Percentiles rank a stretch among this genome's conserved stretches.
Conservation (phyloP, 2,329 filamentous ascomycete species). For the Xylaria sp. region DNA sequence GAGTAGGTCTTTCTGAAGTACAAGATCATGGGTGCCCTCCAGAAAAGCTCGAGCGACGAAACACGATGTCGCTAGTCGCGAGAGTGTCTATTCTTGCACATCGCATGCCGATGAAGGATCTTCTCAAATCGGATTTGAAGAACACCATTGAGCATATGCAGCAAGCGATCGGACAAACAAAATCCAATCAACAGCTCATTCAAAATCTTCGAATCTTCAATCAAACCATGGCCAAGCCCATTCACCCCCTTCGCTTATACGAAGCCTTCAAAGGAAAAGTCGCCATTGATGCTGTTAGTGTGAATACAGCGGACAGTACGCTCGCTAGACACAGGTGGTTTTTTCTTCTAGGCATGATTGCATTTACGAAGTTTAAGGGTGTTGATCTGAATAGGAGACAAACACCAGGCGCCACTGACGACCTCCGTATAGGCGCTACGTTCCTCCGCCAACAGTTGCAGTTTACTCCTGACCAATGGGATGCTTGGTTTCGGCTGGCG, state of each 20-base stretch:
- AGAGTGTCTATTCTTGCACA: conserved; percentile 84
- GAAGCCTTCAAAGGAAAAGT: conserved; percentile 82
- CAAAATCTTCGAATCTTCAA: conserved; percentile 88
- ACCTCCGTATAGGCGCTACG: conserved; percentile 81
- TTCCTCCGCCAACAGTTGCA: conserved; percentile 86
- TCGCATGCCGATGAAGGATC: conserved; percentile 87
- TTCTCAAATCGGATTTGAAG: conserved; percentile 91
- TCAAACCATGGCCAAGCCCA: conserved; percentile 81
- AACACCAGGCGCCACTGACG: conserved; percentile 81
- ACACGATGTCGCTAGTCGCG: conserved; percentile 83
- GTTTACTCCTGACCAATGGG: conserved; percentile 83
- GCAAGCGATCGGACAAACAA: conserved; percentile 81
- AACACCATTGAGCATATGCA: conserved; percentile 93
- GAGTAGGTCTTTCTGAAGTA: conserved; percentile 71
- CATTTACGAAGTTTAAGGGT: conserved; percentile 82
- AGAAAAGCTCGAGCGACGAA: conserved; percentile 81
- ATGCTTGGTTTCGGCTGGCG: conserved; percentile 88
- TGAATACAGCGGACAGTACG: conserved; percentile 74
- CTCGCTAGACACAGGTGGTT: conserved; percentile 90
- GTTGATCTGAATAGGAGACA: conserved; percentile 78
- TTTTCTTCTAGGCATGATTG: conserved; percentile 88
- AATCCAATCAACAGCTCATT: conserved; percentile 80
- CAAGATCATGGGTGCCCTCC: conserved; percentile 82
- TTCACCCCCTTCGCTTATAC: conserved; percentile 83
- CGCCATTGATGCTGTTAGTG: conserved; percentile 75